Evolutionary conservation across 257 asterid genomes (phyloP), one percentile per base, ranked within the genome.

Genomic region (Echites panduratus): DNA sequence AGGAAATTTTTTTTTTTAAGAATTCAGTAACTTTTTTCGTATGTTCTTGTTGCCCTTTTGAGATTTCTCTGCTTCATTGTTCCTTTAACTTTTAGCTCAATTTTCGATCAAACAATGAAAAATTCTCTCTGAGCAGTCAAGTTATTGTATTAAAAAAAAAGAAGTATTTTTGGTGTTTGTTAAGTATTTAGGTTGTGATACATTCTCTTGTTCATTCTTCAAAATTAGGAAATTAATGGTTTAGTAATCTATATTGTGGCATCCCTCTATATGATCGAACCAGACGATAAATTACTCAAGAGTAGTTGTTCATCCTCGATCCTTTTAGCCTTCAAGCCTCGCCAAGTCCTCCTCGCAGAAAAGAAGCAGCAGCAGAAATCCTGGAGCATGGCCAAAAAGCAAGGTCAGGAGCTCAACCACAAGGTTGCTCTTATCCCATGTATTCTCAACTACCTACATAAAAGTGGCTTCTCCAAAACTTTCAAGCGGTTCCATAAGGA

Each of bases 401-500:
- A 66, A 35, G 68, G 54, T 43, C 56, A 73, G 47, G 68, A 65
- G 47, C 40, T 62, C 48, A 38, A 54, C 29, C 67, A 54, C 54
- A 68, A 75, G 68, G 56, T 71, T 32, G 71, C 69, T 50, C 70
- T 83, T 24, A 76, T 70, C 54, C 75, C 80, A 22, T 80, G 76
- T 2, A 47, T 83, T 22, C 68, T 81, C 48, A 65, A 52, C 40
- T 83, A 78, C 62, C 70, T 83, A 12, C 24, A 76, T 38, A 56
- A 72, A 44, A 80, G 66, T 58, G 83, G 75, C 6, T 80, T 78
- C 73, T 44, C 74, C 44, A 83, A 80, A 76, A 64, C 87, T 48
- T 76, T 80, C 59, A 83, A 83, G 29, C 70, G 73, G 7, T 61
- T 83, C 7, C 68, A 75, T 6, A 79, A 80, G 63, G 85, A 83